Evolutionary conservation across 192 early-diverging fungal genomes (phyloP).

Genomic region (Backusella luteola): DNA sequence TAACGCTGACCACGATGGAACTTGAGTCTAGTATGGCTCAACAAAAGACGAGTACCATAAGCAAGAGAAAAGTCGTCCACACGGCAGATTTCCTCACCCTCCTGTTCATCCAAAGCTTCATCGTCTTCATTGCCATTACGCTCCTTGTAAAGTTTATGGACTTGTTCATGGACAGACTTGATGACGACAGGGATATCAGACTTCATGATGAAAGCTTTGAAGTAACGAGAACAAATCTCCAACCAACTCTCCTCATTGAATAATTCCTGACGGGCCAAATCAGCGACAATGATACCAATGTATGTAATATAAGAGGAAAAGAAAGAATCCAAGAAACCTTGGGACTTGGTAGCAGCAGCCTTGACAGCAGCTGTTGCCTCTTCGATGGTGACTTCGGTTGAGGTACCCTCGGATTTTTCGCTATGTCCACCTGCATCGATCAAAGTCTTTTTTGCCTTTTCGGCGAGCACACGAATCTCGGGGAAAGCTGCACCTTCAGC

Average conservation of each 20-base stretch:
- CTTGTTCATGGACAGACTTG: constrained; percentile 35
- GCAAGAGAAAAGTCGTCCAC: constrained; percentile 78
- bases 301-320: constrained; percentile 51
- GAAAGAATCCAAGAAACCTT: constrained; percentile 53
- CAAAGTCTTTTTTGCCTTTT: constrained; percentile 61
- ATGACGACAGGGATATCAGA: constrained; percentile 42
- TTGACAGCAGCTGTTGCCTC: constrained; percentile 45
- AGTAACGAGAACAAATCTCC: constrained; percentile 49
- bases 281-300: constrained; percentile 50
- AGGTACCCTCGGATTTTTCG: constrained; percentile 28
- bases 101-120: constrained; percentile 43
- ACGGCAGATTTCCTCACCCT: constrained; percentile 51
- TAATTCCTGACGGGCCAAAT: constrained; percentile 58
- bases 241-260: constrained; percentile 60
- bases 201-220: constrained; percentile 53
- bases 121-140: constrained; percentile 42
- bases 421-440: constrained; percentile 61
- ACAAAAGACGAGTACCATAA: constrained; percentile 75
- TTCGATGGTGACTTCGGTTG: constrained; percentile 31
- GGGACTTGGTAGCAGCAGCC: constrained; percentile 39
- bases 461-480: constrained; percentile 69
- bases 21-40: constrained; percentile 60
- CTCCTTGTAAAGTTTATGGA: constrained; percentile 26
- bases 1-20: constrained; percentile 76
- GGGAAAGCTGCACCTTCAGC: constrained; percentile 71